Percentiles rank a stretch among this genome's conserved stretches.
These are phyloP conservation scores for Nakataea oryzae DNA, from an alignment of 2,329 filamentous ascomycete genomes.

Conservation along the genomic window DNA sequence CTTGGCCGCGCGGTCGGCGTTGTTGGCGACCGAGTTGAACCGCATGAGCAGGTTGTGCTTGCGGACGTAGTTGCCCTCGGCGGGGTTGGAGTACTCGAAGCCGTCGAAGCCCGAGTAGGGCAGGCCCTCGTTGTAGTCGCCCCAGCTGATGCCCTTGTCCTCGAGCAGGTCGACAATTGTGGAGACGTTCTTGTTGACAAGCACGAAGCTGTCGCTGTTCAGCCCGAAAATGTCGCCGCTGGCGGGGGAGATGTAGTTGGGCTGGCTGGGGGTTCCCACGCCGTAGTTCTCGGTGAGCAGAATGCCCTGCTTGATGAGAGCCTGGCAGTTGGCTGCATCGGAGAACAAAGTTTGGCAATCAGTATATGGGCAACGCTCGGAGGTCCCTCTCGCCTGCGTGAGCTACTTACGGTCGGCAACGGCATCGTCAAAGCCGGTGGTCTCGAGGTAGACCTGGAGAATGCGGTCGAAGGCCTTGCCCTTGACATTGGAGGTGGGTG, in stretches of 20 bases:
- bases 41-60: constrained; percentile 66
- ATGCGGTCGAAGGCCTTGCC: constrained; percentile 66
- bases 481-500: constrained; percentile 52
- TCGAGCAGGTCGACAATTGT: constrained; percentile 61
- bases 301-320: constrained; percentile 51
- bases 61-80: constrained; percentile 67
- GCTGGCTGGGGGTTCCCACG: constrained; percentile 63
- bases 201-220: constrained; percentile 54
- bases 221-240: constrained; percentile 68
- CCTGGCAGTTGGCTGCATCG: constrained; percentile 35
- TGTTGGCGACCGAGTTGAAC: constrained; percentile 53
- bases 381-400: background rate
- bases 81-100: constrained; percentile 48
- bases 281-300: constrained; percentile 48
- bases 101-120: constrained; percentile 68
- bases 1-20: constrained; percentile 47
- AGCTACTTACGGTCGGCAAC: constrained; percentile 46
- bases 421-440: constrained; percentile 59
- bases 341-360: background rate
- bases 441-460: constrained; percentile 68
- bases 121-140: constrained; percentile 66
- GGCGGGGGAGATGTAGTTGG: constrained; percentile 62
- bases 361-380: no score
- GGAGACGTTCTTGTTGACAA: constrained; percentile 48
- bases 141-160: constrained; percentile 54